Evolutionary conservation across 371 early-diverging fungal genomes (phyloP), one percentile per base, ranked within the genome.

Genomic region (Circinella minor): DNA sequence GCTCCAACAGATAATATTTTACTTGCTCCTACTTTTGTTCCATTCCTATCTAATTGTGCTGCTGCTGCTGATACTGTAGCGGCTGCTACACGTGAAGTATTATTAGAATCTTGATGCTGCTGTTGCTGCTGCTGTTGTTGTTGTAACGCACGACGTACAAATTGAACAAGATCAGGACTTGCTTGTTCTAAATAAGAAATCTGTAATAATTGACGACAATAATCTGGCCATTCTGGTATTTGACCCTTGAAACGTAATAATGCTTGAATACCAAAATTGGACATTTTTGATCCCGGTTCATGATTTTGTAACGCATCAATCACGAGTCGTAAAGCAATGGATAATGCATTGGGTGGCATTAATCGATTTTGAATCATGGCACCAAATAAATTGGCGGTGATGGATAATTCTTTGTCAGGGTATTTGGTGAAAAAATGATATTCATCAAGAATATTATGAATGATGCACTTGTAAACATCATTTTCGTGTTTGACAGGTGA

Each of bases 401-500:
- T 89, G 4, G 89, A 79, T n/a, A 98, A 84, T 75, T 96, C 94
- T 72, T 92, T 92, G 54, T 96, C 97, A 3, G 98, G 98, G 76
- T 98, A 98, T 73, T 94, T 92, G 9, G 92, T 85, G 68, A 98
- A 96, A 74, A 95, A 98, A 51, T 91, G 89, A 78, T 94, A 97
- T 77, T 98, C 99, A 69, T 98, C 99, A 74, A 98, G 91, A 14
- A 95, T 81, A 64, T 91, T 91, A 76, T 92, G 91, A 43, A 95
- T 89, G 90, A 95, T 94, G 77, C 92, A 94, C 13, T 87, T 88
- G 78, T 86, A 95, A 11, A 93, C 80, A 39, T 94, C 91, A 75
- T 89, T 90, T 57, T 95, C 94, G 20, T 91, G 83, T 17, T 81
- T 73, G 65, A 87, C 86, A 27, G 81, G 68, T 10, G 95, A 93